These are phyloP conservation scores for Rhodotorula sphaerocarpa DNA, from an alignment of 768 basidiomycete species.

Conservation along the genomic window DNA sequence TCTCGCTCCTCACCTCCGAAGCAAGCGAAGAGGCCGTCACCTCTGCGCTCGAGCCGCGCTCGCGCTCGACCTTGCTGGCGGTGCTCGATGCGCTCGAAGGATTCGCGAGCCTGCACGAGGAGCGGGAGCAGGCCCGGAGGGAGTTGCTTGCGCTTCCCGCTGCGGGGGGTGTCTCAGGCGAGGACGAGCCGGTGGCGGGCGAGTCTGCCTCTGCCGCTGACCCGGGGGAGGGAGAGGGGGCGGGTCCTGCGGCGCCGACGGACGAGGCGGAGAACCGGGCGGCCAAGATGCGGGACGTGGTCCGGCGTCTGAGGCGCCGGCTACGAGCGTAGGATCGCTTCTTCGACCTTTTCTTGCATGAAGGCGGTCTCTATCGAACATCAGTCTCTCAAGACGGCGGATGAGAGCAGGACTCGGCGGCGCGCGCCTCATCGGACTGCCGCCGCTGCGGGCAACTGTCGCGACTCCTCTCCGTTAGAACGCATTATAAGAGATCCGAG, in stretches of 20 bases:
- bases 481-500: too few relatives aligned
- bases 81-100: constrained; percentile 25
- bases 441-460: too few relatives aligned
- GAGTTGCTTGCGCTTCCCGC: not conserved
- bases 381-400: too few relatives aligned
- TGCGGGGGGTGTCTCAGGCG: not conserved
- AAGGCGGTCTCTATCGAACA: too few relatives aligned
- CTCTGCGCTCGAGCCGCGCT: not conserved
- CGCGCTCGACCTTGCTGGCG: not conserved
- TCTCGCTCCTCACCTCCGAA: constrained; percentile 19
- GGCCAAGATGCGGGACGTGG: not conserved
- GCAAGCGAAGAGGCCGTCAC: constrained; percentile 20
- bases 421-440: too few relatives aligned
- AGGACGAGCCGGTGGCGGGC: not conserved
- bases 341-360: too few relatives aligned
- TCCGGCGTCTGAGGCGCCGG: not conserved
- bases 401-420: too few relatives aligned
- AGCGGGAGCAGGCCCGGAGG: not conserved
- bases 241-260: not conserved
- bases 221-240: not conserved
- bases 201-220: not conserved
- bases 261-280: not conserved
- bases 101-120: constrained; percentile 23
- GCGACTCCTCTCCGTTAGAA: too few relatives aligned
- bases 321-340: not conserved